Evolutionary conservation across 1,284 basidiomycete species (phyloP).

Genomic region (Malassezia arunalokei): DNA sequence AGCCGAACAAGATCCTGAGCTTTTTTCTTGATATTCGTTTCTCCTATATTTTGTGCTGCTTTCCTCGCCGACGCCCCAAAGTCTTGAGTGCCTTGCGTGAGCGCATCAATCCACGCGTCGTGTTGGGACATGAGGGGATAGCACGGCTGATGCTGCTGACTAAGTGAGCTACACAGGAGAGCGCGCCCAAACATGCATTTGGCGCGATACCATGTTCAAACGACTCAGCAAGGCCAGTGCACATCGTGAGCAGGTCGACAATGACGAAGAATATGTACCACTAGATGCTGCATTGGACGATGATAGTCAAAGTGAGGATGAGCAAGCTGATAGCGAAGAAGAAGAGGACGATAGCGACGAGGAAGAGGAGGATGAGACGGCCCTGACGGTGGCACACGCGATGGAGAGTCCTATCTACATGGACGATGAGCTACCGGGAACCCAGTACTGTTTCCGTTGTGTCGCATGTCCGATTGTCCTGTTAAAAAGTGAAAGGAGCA

Average conservation of each 20-base stretch:
- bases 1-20: slow-evolving; percentile 20
- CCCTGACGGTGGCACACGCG: slow-evolving; percentile 5
- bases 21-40: slow-evolving; percentile 1
- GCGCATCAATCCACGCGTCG: slow-evolving; percentile 1
- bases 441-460: slow-evolving; percentile 2
- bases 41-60: not conserved
- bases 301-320: slow-evolving; percentile 8
- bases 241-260: not conserved
- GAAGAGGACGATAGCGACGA: slow-evolving; percentile 10
- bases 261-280: slow-evolving; percentile 2
- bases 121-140: not conserved
- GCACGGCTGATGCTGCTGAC: too few species aligned
- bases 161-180: too few species aligned
- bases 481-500: slow-evolving; percentile 10
- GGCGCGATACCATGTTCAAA: slow-evolving; percentile 12
- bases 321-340: not conserved
- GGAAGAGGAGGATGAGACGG: not conserved
- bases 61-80: not conserved
- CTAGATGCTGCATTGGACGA: slow-evolving; percentile 6
- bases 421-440: not conserved
- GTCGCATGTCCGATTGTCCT: slow-evolving; percentile 5
- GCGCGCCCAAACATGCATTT: not conserved
- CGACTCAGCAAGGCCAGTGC: slow-evolving; percentile 8
- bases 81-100: not conserved
- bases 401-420: slow-evolving; percentile 9